Base-by-base conservation (phyloP, 2,329 filamentous ascomycete species). In the Sporothrix protearum region DNA sequence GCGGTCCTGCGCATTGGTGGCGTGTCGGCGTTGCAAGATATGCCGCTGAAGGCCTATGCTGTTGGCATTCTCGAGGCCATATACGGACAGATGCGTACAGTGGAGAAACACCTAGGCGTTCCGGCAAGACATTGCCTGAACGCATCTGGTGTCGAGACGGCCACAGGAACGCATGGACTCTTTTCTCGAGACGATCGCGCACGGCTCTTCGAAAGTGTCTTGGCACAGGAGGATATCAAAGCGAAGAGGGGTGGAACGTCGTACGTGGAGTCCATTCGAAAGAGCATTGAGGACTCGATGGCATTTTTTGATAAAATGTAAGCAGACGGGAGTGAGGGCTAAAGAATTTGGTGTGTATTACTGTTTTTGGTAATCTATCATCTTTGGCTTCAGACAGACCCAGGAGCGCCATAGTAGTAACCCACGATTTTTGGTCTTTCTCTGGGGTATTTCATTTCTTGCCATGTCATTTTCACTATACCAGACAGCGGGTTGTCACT, bases 1-100 rank as follows among this genome's bases (percentile, higher is more conserved):
- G 47, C 68, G 7, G 68, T 70, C 2, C 53, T 70, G 2, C 68
- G 68, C 36, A 51, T 70, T 22, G 55, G 39, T 22, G 68, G 68
- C 14, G 57, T 63, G 1, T 16, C 68, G 1, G 10, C 68, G 14
- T 22, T 70, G 25, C 51, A 70, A 45, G 68, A 70, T 33, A 51
- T 70, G 22, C 51, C 51, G 19, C 53, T 59, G 16, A 51, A 63
- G 28, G 36, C 42, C 9, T 70, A 70, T 36, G 53, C 53, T 7
- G 22, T 19, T 6, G 68, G 68, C 2, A 33, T 70, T 19, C 53
- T 70, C 16, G 68, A 63, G 6, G 53, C 57, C 55, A 47, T 70
- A 25, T 39, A 51, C 25, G 30, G 39, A 12, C 68, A 63, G n/a
- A 39, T 70, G 42, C 55, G 28, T 2, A 39, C 51, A 0, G n/a